Evolutionary conservation across 1,284 basidiomycete species (phyloP), one percentile per base, ranked within the genome.

Genomic region (Trichosporon asahii): DNA sequence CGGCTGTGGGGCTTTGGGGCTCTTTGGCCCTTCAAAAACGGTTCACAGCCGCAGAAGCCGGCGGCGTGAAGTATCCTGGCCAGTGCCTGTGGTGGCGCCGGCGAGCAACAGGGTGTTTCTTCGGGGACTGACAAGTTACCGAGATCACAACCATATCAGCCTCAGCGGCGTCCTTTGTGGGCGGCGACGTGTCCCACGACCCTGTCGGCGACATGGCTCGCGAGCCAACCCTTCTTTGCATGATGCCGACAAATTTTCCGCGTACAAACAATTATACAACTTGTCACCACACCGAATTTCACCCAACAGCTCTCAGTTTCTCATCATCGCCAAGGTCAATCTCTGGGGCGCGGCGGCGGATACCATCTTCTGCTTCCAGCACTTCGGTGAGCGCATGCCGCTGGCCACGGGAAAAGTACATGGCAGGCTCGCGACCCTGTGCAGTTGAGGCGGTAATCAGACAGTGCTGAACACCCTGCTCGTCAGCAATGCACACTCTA

Each of bases 401-500:
- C 69, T 90, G 88, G 0, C 87, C 87, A 67, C 89, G 84, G 3
- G 85, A 85, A 85, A 88, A 91, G 78, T 90, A 91, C 70, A 86
- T 78, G 1, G 89, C 87, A 3, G 84, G 82, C 57, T 83, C 81
- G 67, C 86, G 82, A 2, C 87, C 86, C 23, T 83, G 83, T 2
- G 87, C 89, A 3, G 88, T 86, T 2, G 83, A 84, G 68, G 86
- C 85, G 21, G 87, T 86, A 68, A 91, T 85, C 65, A 91, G 85
- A 15, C 90, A 88, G 77, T 90, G 87, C 64, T 87, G 85, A 35
- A 89, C 86, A 64, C 85, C 85, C 89, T 90, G 73, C 4, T 2
- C 8, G 69, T 74, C 65, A 73, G 64, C 65, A 2, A 25, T 14
- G 6, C 2, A 8, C 21, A 25, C 5, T 8, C 18, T 6, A 2